phyloP scores from a whole-genome alignment of 768 basidiomycete species.

The Boletus rex-veris region DNA sequence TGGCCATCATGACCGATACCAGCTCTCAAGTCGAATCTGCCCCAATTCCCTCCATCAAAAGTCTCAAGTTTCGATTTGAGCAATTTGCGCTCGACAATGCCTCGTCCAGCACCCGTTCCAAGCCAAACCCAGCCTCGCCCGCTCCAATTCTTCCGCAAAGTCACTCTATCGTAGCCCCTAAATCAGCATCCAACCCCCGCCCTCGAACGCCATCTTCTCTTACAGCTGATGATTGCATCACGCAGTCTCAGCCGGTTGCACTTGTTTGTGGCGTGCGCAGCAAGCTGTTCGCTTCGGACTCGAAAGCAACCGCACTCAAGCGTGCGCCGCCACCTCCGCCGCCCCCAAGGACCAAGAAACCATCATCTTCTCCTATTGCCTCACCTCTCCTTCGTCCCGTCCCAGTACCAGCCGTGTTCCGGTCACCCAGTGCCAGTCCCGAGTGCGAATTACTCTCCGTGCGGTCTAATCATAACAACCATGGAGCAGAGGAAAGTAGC shows the following conservation, averaged over 20 bases:
- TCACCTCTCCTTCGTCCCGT: constrained; percentile 55
- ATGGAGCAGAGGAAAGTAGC: constrained; percentile 8
- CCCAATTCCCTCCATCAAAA: constrained; percentile 62
- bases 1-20: constrained; percentile 15
- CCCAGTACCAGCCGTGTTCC: constrained; percentile 34
- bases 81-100: constrained; percentile 49
- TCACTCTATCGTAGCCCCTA: constrained; percentile 22
- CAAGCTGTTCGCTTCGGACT: constrained; percentile 54
- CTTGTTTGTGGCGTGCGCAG: constrained; percentile 38
- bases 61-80: constrained; percentile 68
- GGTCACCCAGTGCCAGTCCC: constrained; percentile 19
- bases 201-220: constrained; percentile 39
- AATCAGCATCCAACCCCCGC: constrained; percentile 37
- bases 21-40: constrained; percentile 45
- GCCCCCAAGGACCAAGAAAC: constrained; percentile 34
- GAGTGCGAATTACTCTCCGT: constrained; percentile 10
- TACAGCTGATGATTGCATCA: constrained; percentile 13
- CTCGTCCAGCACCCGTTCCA: neutral
- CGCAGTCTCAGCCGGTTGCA: constrained; percentile 19
- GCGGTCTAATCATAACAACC: neutral
- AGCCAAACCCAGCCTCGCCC: neutral
- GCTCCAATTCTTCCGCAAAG: constrained; percentile 6
- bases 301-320: constrained; percentile 38
- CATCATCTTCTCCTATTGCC: constrained; percentile 36
- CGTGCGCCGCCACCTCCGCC: constrained; percentile 62